phyloP scores from a whole-genome alignment of 176 grass and related monocot species.

The Avena atlantica region DNA sequence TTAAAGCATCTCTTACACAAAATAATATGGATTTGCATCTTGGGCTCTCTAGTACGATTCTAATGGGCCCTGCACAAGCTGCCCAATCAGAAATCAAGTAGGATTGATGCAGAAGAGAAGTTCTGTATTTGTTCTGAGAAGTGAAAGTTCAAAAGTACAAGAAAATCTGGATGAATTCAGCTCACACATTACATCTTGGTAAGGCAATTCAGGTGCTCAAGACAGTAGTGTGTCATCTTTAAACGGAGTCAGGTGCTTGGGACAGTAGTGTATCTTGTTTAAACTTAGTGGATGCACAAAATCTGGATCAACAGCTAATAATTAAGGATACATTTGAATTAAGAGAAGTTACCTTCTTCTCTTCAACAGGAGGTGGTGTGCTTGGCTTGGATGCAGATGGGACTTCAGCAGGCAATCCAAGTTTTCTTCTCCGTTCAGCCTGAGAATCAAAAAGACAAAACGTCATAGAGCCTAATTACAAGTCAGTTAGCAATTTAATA shows the following conservation, averaged over 20 bases:
- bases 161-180: neutral
- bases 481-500: constrained; percentile 12
- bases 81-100: constrained; percentile 21
- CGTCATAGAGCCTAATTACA: neutral
- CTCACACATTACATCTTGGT: neutral
- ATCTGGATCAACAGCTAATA: constrained; percentile 3
- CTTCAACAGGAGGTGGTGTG: constrained; percentile 65
- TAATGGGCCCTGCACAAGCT: neutral
- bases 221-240: neutral
- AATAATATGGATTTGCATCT: constrained; percentile 33
- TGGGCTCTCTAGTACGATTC: neutral
- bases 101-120: neutral
- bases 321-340: constrained; percentile 29
- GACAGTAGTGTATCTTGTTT: neutral
- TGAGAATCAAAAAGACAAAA: constrained; percentile 25
- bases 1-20: constrained; percentile 49
- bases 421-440: constrained; percentile 98
- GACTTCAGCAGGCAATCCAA: constrained; percentile 93
- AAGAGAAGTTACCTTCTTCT: constrained; percentile 82
- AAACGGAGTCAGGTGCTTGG: constrained; percentile 17
- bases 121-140: neutral
- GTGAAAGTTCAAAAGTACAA: neutral
- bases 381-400: constrained; percentile 75
- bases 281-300: neutral
- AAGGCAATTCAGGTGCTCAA: neutral